Conservation (phyloP, 2,329 filamentous ascomycete species). For the Zalaria obscura region DNA sequence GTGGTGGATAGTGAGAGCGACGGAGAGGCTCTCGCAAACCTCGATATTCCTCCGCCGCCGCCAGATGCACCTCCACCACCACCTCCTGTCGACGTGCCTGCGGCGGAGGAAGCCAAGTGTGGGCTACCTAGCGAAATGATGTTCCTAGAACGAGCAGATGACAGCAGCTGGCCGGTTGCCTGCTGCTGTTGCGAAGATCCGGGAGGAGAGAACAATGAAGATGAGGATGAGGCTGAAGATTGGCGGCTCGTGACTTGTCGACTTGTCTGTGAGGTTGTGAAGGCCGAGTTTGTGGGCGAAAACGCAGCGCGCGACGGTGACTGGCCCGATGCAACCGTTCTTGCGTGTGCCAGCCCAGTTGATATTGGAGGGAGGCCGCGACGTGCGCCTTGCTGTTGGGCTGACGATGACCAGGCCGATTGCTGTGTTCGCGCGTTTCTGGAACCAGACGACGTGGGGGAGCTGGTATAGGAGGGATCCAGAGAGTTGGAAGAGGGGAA, state of each 20-base stretch:
- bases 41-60: slow-evolving; percentile 40
- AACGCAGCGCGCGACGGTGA: slow-evolving; percentile 36
- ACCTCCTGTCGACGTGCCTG: slow-evolving; percentile 35
- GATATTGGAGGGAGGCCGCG: slow-evolving; percentile 45
- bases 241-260: slow-evolving; percentile 38
- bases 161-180: slow-evolving; percentile 37
- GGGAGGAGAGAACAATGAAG: slow-evolving; percentile 39
- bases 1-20: slow-evolving; percentile 42
- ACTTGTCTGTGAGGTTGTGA: slow-evolving; percentile 36
- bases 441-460: slow-evolving; percentile 15
- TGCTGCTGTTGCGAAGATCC: slow-evolving; percentile 41
- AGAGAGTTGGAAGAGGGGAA: slow-evolving; percentile 32
- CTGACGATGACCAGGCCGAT: slow-evolving; percentile 42
- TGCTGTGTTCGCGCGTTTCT: slow-evolving; percentile 34
- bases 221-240: slow-evolving; percentile 39
- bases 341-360: slow-evolving; percentile 32
- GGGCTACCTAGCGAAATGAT: slow-evolving; percentile 39
- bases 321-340: slow-evolving; percentile 29
- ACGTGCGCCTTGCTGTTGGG: slow-evolving; percentile 39
- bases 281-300: slow-evolving; percentile 37
- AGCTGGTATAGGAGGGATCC: slow-evolving; percentile 10
- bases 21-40: slow-evolving; percentile 46
- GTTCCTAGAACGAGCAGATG: slow-evolving; percentile 40
- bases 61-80: slow-evolving; percentile 36
- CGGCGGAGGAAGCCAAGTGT: slow-evolving; percentile 41